Evolutionary conservation across 2,329 filamentous ascomycete genomes (phyloP), one percentile per base, ranked within the genome.

Genomic region (Macroventuria anomochaeta): DNA sequence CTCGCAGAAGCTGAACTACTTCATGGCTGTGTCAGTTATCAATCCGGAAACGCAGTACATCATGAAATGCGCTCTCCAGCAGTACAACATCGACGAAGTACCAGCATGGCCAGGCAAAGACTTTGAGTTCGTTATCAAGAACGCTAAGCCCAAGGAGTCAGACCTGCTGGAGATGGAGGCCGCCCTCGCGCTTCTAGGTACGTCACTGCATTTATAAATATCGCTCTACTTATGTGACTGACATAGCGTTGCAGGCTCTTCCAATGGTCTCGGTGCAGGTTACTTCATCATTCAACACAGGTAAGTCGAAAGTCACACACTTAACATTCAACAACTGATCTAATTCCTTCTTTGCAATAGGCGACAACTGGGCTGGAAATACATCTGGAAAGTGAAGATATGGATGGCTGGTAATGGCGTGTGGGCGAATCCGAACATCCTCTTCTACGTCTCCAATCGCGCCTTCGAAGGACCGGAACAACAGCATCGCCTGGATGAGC

Each of bases 241-340:
- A 26, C 11, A 18, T 2, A 3, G 26, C 7, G 2, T 15, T 1
- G 7, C 7, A 61, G 57, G 53, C 7, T 59, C 59, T 5, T 38
- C 57, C 2, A 61, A 61, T 7, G 53, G 47, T 5, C 28, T 61
- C 3, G 57, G 43, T 7, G 53, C 57, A 3, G 59, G 33, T 5
- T 57, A 59, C 37, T 59, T 61, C 10, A 36, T 61, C 7, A 46
- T 57, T 1, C 59, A 61, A 23, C 59, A 57, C n/a, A n/a, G n/a
- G n/a, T n/a, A n/a, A n/a, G n/a, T n/a, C n/a, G n/a, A n/a, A n/a
- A n/a, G n/a, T n/a, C n/a, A n/a, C n/a, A n/a, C n/a, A n/a, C n/a
- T n/a, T n/a, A n/a, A n/a, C n/a, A n/a, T n/a, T n/a, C n/a, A n/a
- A n/a, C n/a, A n/a, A n/a, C n/a, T n/a, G n/a, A n/a, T n/a, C n/a